These are phyloP conservation scores for Dillenia turbinata DNA, from an alignment of 164 flowering plant species.

Conservation along the genomic window DNA sequence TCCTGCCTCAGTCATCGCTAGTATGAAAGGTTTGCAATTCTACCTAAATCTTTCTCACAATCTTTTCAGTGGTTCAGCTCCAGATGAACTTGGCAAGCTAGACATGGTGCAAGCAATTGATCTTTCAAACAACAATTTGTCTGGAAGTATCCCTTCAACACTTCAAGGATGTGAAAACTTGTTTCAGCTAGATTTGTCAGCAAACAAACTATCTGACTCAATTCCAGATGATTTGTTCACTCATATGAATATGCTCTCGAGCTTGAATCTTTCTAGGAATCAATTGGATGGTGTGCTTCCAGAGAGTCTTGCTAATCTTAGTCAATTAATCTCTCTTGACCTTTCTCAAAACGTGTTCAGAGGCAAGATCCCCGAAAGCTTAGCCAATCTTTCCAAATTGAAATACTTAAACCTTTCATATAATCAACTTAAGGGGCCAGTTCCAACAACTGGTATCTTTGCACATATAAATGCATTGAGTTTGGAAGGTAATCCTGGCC, in stretches of 20 bases:
- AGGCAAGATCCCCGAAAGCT: slow-evolving; percentile 54
- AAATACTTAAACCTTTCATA: slow-evolving; percentile 64
- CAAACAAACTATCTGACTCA: slow-evolving; percentile 45
- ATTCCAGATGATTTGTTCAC: slow-evolving; percentile 36
- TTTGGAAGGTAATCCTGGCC: slow-evolving; percentile 54
- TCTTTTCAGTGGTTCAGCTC: slow-evolving; percentile 40
- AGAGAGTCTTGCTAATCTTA: slow-evolving; percentile 31
- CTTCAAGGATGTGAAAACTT: slow-evolving; percentile 54
- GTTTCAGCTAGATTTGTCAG: slow-evolving; percentile 56
- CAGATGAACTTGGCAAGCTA: slow-evolving; percentile 59
- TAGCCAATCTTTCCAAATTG: slow-evolving; percentile 36
- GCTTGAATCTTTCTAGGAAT: slow-evolving; percentile 64
- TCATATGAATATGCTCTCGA: slow-evolving; percentile 22
- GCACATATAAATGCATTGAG: slow-evolving; percentile 24
- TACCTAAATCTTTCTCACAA: slow-evolving; percentile 65
- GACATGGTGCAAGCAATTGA: slow-evolving; percentile 70
- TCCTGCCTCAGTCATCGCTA: slow-evolving; percentile 39
- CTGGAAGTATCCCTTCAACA: slow-evolving; percentile 52
- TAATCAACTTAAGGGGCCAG: slow-evolving; percentile 65
- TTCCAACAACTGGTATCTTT: slow-evolving; percentile 57
- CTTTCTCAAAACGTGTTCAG: slow-evolving; percentile 54
- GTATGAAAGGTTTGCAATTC: slow-evolving; percentile 42
- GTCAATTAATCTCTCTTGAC: slow-evolving; percentile 45
- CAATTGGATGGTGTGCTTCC: slow-evolving; percentile 48
- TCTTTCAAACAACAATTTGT: slow-evolving; percentile 62